Evolutionary conservation across 345 rosid species (phyloP), one percentile per base, ranked within the genome.

Genomic region (Toxicodendron radicans): DNA sequence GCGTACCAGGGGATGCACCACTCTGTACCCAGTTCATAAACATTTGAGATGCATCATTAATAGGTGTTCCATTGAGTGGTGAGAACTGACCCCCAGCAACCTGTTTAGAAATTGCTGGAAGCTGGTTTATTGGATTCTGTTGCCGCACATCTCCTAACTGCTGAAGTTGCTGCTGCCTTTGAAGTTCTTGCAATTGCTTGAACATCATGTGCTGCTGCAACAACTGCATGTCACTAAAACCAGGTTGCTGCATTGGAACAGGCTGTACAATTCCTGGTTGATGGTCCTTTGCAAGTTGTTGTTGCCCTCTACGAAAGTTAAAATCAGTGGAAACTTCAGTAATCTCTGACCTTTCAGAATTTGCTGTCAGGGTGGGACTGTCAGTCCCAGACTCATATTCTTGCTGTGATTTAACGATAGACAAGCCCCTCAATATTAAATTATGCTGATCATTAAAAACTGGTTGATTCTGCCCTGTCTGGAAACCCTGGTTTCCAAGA

Each of bases 131-230:
- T 49, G 89, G 73, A 73, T 78, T 89, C 71, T 81, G 84, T 69
- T 83, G 86, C 80, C 88, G 83, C 56, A 56, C 75, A 33, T 86
- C 89, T 52, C 82, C 81, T 7, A 77, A 74, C 78, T 82, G 87
- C 68, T 85, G 88, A 79, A 79, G 75, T 62, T 81, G 89, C 68
- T 83, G 92, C 81, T 89, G 95, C 75, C 87, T 86, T 78, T 90
- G 94, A 80, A 85, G 72, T 78, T 89, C 97, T 77, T 86, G 95
- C 77, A 89, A 77, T 76, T 92, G 86, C 84, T 88, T 88, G 74
- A 88, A 62, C 87, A 90, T 83, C 65, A 87, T 48, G 43, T 92
- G 90, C 75, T 90, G 93, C 80, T 90, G 97, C 81, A 87, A 62
- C 64, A 88, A 76, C 73, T 87, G 94, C 87, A 85, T 83, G 66